Evolutionary conservation across 2,329 filamentous ascomycete species (phyloP), one percentile per base, ranked within the genome.

Genomic region (Ophiostoma populinum): DNA sequence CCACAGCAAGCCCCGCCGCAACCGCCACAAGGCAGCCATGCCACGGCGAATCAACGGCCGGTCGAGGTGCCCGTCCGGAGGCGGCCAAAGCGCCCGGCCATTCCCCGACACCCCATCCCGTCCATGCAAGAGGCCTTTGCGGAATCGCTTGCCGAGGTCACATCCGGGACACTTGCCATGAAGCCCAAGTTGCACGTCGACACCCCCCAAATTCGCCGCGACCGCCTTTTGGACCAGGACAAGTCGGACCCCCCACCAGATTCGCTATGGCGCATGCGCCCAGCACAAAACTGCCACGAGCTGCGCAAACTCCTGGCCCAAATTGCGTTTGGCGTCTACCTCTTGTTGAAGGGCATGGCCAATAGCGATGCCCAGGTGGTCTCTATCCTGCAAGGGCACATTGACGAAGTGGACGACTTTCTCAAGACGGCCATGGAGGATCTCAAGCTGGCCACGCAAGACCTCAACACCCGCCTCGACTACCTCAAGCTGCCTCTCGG

Each of bases 361-460:
- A 92, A 87, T 55, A 92, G 82, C 45, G 80, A 92, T 45, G 66
- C 74, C 22, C 81, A 92, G 51, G 87, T 94, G 10, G 76, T 93
- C 43, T 75, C 68, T 43, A 95, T 95, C 35, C 63, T 95, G 37
- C 83, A 94, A 50, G 75, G 72, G 11, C 87, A 95, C 53, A 90
- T 95, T 41, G 81, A 93, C 49, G 87, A 95, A 54, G 72, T 95
- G 20, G 90, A 95, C 54, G 76, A 79, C 47, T 94, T 93, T 49
- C 61, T 95, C 22, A 82, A 92, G 53, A 73, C 80, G 13, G 80
- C 82, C 1, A 71, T 82, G 28, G 85, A 92, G 47, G 87, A 94
- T 51, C 74, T 94, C 34, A 69, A 79, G 30, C 61, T 85, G 35
- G 82, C 85, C 5, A 69, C 75, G 29, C 63, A 72, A 40, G 90